phyloP scores from a whole-genome alignment of 2,329 filamentous ascomycete genomes.

The Aspergillus sojae region DNA sequence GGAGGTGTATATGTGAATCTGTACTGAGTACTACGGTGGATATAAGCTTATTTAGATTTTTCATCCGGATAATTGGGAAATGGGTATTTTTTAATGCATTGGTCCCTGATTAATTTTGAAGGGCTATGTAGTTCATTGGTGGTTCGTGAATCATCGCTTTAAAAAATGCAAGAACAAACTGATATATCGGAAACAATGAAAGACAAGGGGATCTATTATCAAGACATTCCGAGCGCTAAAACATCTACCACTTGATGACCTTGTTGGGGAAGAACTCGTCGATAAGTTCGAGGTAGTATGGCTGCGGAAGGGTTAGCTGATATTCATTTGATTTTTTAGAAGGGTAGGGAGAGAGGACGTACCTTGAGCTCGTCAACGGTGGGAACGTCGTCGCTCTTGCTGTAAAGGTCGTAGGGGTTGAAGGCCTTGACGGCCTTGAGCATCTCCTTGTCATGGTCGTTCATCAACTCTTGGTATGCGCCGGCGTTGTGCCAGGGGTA shows the following conservation, averaged over 20 bases:
- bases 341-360: constrained; percentile 20
- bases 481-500: constrained; percentile 87
- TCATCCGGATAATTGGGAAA: not conserved
- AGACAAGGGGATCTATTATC: not conserved
- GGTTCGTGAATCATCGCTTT: constrained; percentile 14
- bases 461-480: constrained; percentile 82
- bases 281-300: constrained; percentile 74
- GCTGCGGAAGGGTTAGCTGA: constrained; percentile 43
- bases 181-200: not conserved
- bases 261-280: constrained; percentile 72
- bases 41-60: not conserved
- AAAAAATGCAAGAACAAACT: constrained; percentile 7
- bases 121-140: not conserved
- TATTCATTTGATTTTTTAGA: not conserved
- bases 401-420: constrained; percentile 90
- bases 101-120: not conserved
- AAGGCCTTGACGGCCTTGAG: constrained; percentile 80
- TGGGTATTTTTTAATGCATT: too few species aligned
- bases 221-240: not conserved
- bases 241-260: constrained; percentile 67
- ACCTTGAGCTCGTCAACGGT: constrained; percentile 76
- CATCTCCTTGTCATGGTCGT: constrained; percentile 77
- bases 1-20: too few species aligned
- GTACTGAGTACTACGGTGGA: not conserved
- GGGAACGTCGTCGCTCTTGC: constrained; percentile 82